A percentile compares a stretch with the other conserved stretches of the same genome.
These are phyloP conservation scores for Penicillium paneum DNA, from an alignment of 2,329 filamentous ascomycete genomes.

Conservation along the genomic window DNA sequence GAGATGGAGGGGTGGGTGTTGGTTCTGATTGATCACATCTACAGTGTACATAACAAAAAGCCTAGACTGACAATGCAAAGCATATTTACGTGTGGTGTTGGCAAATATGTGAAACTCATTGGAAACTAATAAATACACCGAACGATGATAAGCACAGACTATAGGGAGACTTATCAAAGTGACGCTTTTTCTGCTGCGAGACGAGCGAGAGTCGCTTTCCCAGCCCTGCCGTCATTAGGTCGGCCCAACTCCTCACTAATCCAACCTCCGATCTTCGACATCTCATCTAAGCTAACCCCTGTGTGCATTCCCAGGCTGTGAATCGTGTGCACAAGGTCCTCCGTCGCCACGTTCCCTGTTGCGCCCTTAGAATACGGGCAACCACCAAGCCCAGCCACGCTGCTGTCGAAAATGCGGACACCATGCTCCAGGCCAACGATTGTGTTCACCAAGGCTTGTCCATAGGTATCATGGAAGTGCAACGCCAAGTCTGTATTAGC, in stretches of 20 bases:
- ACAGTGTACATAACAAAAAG: conserved; percentile 4
- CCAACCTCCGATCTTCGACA: conserved; percentile 56
- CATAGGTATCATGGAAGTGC: conserved; percentile 67
- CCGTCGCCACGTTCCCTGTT: conserved; percentile 63
- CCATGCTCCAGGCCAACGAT: conserved; percentile 62
- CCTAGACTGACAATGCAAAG: neutral
- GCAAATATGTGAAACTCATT: neutral
- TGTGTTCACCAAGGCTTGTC: conserved; percentile 62
- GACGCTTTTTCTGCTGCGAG: conserved; percentile 22
- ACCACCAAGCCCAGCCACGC: conserved; percentile 62
- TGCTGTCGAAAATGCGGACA: conserved; percentile 61
- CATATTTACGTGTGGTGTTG: neutral
- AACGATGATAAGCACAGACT: neutral
- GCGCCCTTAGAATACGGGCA: conserved; percentile 65
- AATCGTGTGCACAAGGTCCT: conserved; percentile 60
- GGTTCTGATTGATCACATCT: neutral
- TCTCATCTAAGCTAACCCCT: conserved; percentile 55
- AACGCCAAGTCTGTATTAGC: conserved; percentile 58
- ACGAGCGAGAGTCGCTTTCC: conserved; percentile 50
- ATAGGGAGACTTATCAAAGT: neutral
- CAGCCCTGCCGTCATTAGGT: conserved; percentile 52
- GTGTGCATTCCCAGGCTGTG: conserved; percentile 61
- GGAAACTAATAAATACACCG: neutral
- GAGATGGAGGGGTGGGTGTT: neutral
- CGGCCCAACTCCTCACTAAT: conserved; percentile 54